phyloP scores from a whole-genome alignment of 306 rosid species.

The Inga oerstediana region DNA sequence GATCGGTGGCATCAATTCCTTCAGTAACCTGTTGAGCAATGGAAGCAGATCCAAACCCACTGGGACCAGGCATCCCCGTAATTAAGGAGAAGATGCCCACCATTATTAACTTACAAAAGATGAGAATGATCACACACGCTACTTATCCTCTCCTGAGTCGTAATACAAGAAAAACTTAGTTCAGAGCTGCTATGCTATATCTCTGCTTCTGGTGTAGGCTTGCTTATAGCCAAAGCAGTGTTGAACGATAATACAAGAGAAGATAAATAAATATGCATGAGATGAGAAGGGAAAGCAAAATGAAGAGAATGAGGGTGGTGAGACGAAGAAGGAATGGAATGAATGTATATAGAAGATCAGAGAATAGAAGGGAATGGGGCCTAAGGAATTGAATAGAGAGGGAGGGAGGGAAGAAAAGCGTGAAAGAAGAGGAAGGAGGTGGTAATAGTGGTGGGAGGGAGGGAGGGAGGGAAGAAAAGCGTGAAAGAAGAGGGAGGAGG shows the following conservation, averaged over 20 bases:
- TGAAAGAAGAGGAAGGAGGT: not conserved
- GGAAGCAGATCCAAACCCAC: conserved; percentile 92
- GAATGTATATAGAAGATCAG: not conserved
- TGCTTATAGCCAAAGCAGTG: not conserved
- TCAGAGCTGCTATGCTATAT: not conserved
- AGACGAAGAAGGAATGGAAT: not conserved
- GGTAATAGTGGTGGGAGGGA: not conserved
- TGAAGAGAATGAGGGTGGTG: not conserved
- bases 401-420: conserved; percentile 13
- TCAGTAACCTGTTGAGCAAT: conserved; percentile 79
- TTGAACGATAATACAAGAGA: not conserved
- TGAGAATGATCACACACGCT: not conserved
- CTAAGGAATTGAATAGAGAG: not conserved
- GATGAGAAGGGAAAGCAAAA: not conserved
- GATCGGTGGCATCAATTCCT: conserved; percentile 70
- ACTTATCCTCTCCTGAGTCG: not conserved
- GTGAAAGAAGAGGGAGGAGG: not conserved
- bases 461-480: conserved; percentile 14
- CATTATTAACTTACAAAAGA: not conserved
- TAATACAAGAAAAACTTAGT: not conserved
- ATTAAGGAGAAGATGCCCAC: conserved; percentile 59
- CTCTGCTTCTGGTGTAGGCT: not conserved
- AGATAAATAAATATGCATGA: not conserved
- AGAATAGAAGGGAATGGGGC: not conserved
- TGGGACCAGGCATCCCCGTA: conserved; percentile 72